Conservation (phyloP, 768 basidiomycete species). For the Gloeopeniophorella convolvens region DNA sequence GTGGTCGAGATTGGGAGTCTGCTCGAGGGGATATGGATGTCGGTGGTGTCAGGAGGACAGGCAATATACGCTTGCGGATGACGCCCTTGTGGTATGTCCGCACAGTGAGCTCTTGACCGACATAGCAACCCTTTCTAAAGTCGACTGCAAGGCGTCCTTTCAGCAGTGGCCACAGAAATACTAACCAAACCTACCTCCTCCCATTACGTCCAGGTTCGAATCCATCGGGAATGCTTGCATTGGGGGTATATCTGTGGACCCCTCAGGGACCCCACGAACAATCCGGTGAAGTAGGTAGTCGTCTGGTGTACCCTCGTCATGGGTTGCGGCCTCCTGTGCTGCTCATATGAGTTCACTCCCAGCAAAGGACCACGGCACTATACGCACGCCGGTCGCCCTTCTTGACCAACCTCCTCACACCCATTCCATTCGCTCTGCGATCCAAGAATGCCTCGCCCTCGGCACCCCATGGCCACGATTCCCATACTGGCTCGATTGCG, state of each 20-base stretch:
- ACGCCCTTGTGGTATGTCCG: slow-evolving; percentile 94
- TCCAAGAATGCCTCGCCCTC: slow-evolving; percentile 50
- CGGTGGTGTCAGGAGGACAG: slow-evolving; percentile 51
- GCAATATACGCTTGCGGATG: slow-evolving; percentile 83
- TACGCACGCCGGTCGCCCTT: slow-evolving; percentile 72
- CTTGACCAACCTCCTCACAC: slow-evolving; percentile 58
- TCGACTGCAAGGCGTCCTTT: slow-evolving; percentile 53
- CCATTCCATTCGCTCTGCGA: slow-evolving; percentile 72
- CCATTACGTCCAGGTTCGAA: slow-evolving; percentile 91
- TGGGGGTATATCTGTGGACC: slow-evolving; percentile 65
- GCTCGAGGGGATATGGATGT: background rate
- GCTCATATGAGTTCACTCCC: slow-evolving; percentile 9
- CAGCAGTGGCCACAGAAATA: slow-evolving; percentile 5
- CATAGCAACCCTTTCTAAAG: slow-evolving; percentile 96
- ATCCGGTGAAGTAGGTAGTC: slow-evolving; percentile 78
- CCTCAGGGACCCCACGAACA: slow-evolving; percentile 83
- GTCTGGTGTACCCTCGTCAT: slow-evolving; percentile 46
- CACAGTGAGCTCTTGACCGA: slow-evolving; percentile 96
- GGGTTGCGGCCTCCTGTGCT: slow-evolving; percentile 51
- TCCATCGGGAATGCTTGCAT: slow-evolving; percentile 88
- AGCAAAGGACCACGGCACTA: slow-evolving; percentile 5
- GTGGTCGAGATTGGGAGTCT: background rate
- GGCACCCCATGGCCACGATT: slow-evolving; percentile 56
- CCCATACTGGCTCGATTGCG: slow-evolving; percentile 73
- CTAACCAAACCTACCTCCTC: slow-evolving; percentile 62